Base-by-base conservation (phyloP, 192 early-diverging fungal species). In the Dimargaris verticillata region DNA sequence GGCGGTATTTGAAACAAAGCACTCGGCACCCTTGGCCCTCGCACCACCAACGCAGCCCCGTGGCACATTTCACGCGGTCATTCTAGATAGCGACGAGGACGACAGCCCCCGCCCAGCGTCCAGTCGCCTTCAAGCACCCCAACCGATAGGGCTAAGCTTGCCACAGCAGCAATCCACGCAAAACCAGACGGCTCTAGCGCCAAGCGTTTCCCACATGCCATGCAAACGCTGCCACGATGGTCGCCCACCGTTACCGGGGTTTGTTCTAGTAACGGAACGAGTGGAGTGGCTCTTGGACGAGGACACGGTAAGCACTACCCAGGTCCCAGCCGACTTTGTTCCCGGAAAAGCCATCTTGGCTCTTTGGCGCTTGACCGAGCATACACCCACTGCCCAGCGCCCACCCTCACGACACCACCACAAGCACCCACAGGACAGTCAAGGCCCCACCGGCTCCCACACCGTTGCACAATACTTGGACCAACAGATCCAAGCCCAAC, bases 11-110 rank as follows among this genome's bases (percentile, higher is more conserved):
- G 51, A 52, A 18, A 20, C 18, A 18, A 25, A 3, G 12, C 17
- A 3, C 2, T 24, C 24, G 24, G 51, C 25, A 24, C 51, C 51
- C 25, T 13, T 25, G 11, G 12, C 17, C 20, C 12, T 24, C 3
- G 4, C 51, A 18, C 22, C 51, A 13, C 22, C 20, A 26, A 18
- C 51, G 11, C 12, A 2, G 11, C 51, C n/a, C n/a, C 17, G 17
- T 13, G 24, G 51, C 51, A 24, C 51, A 1, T 52, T 52, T 25
- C 51, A 25, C 11, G 25, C 24, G 51, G 24, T 25, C 22, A 52
- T 52, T 52, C 20, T 52, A 18, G 51, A 52, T 25, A 52, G 51
- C 25, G 51, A 52, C 3, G 51, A 52, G 3, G 51, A 52, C 18
- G 47, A 48, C 20, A 22, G 47, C 47, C 25, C 12, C 18, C 51